Evolutionary conservation across 805 yeast species (phyloP), one percentile per base, ranked within the genome.

Genomic region (Nakazawaea peltata): DNA sequence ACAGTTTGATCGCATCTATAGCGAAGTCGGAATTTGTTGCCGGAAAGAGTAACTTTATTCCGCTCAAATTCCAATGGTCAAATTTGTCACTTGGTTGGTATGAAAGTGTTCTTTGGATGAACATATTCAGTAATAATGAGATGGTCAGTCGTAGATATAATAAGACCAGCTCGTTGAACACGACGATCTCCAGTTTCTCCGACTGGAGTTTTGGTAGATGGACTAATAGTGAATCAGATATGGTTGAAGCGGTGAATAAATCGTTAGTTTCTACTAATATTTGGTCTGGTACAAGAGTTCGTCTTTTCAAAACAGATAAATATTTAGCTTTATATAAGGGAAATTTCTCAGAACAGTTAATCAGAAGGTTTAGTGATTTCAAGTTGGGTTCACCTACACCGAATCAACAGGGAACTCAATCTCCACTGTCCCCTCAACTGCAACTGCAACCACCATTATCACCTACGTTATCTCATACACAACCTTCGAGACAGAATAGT

Each of bases 21-120:
- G 33, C 51, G 3, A 50, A 50, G 14, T 50, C 61, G 34, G 75
- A 73, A 41, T 71, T 61, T 41, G 47, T 65, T 22, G 67, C 71
- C 0, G 13, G 34, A 3, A 56, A 53, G 13, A 55, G 67, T 0
- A 59, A 61, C 3, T 64, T 73, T 42, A 65, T 61, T 33, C 61
- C 68, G 3, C 57, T 80, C 42, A 61, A 51, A 40, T 79, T 83
- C 44, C 51, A 58, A 4, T 84, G 94, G 94, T 68, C 72, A 26
- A 59, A 59, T 35, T 49, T 65, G 17, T 75, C 84, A 0, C 57
- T 82, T 17, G 88, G 87, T 0, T 84, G 94, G 94, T 83, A 83
- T 53, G 65, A 69, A 26, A 68, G 81, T 4, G 59, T 81, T 8
- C 47, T 83, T 18, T 81, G 83, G 77, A 74, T 77, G 2, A 57